These are phyloP conservation scores for Porcisia deanei DNA, from an alignment of 208 protist genomes.

Conservation along the genomic window DNA sequence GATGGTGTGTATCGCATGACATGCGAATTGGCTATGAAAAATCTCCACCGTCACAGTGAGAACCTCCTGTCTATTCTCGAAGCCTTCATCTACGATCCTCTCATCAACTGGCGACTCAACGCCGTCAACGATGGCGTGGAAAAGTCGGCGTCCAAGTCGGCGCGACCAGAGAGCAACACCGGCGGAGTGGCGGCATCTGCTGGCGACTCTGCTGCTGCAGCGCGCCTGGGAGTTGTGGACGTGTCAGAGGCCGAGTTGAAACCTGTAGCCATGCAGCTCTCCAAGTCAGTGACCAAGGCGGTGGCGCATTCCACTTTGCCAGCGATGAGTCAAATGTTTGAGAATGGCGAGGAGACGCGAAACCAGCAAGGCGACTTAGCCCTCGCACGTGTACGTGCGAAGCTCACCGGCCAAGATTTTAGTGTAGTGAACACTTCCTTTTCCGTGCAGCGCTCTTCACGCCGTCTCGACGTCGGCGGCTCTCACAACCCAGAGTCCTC, in stretches of 20 bases:
- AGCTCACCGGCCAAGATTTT: slow-evolving; percentile 90
- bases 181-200: slow-evolving; percentile 2
- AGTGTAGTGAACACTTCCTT: slow-evolving; percentile 70
- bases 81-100: slow-evolving; percentile 99
- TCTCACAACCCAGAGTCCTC: slow-evolving; percentile 43
- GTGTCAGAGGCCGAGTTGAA: slow-evolving; percentile 20
- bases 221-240: slow-evolving; percentile 13
- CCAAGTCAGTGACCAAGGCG: slow-evolving; percentile 62
- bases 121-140: slow-evolving; percentile 23
- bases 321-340: slow-evolving; percentile 26
- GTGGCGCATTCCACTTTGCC: slow-evolving; percentile 18
- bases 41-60: slow-evolving; percentile 98
- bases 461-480: slow-evolving; percentile 26
- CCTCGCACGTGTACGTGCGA: slow-evolving; percentile 81
- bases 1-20: slow-evolving; percentile 98
- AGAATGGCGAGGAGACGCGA: slow-evolving; percentile 67
- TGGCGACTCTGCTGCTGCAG: slow-evolving; percentile 4
- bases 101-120: slow-evolving; percentile 99
- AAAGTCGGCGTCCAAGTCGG: slow-evolving; percentile 25
- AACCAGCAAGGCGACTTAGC: slow-evolving; percentile 88
- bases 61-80: slow-evolving; percentile 99
- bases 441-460: slow-evolving; percentile 42
- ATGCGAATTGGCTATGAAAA: slow-evolving; percentile 97
- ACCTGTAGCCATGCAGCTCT: slow-evolving; percentile 73
- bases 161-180: slow-evolving; percentile 18